Evolutionary conservation across 140 eudicot species (phyloP).

Genomic region (Bidens hawaiensis): DNA sequence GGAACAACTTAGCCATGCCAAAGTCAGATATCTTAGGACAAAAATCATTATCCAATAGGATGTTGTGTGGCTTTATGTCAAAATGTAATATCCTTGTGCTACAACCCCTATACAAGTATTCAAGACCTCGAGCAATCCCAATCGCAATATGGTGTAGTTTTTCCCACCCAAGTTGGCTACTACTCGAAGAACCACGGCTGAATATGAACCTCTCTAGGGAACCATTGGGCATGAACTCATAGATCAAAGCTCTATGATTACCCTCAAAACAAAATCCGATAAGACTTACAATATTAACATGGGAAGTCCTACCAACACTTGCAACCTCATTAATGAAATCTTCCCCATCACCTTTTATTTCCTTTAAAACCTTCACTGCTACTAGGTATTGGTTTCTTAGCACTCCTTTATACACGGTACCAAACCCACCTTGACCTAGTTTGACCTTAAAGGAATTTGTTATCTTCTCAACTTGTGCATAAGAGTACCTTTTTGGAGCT

Average conservation of each 20-base stretch:
- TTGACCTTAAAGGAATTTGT: slow-evolving; percentile 27
- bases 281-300: slow-evolving; percentile 37
- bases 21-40: slow-evolving; percentile 41
- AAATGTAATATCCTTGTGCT: slow-evolving; percentile 37
- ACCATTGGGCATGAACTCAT: slow-evolving; percentile 34
- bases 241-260: slow-evolving; percentile 24
- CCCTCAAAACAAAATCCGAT: slow-evolving; percentile 37
- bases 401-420: not conserved
- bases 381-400: not conserved
- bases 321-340: not conserved
- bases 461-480: slow-evolving; percentile 27
- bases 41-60: slow-evolving; percentile 26
- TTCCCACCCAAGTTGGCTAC: slow-evolving; percentile 21
- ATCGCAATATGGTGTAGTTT: slow-evolving; percentile 22
- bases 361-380: not conserved
- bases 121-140: slow-evolving; percentile 39
- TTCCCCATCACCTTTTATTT: not conserved
- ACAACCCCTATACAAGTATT: slow-evolving; percentile 34
- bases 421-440: slow-evolving; percentile 19
- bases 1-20: slow-evolving; percentile 27
- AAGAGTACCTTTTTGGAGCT: slow-evolving; percentile 24
- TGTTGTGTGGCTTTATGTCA: slow-evolving; percentile 40
- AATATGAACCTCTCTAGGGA: slow-evolving; percentile 35
- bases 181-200: not conserved
- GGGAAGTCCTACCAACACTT: no score